These are phyloP conservation scores for Arachis hypogaea DNA, from an alignment of 306 rosid genomes.

Conservation along the genomic window DNA sequence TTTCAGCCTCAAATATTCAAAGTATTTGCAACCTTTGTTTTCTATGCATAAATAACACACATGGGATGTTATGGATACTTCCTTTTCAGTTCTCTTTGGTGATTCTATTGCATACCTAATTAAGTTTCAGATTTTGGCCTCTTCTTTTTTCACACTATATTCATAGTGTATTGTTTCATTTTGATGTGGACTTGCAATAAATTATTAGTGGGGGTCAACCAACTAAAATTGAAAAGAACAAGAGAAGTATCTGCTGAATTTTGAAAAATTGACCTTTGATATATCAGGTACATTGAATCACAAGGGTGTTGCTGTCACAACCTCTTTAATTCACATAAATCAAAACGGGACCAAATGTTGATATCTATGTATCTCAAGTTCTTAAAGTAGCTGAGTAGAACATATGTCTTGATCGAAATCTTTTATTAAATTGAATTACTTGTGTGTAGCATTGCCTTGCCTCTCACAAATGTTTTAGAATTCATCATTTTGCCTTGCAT, in stretches of 20 bases:
- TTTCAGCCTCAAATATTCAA: not conserved
- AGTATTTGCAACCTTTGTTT: not conserved
- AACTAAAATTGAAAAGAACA: not conserved
- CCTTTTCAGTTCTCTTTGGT: not conserved
- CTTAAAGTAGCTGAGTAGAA: not conserved
- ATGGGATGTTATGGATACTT: not conserved
- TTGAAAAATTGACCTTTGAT: not conserved
- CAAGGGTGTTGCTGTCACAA: not conserved
- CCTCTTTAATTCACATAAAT: not conserved
- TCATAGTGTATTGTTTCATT: too few relatives aligned
- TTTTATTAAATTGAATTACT: too few relatives aligned
- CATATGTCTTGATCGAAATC: too few relatives aligned
- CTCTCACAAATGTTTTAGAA: too few relatives aligned
- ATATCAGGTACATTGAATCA: slow-evolving; percentile 23
- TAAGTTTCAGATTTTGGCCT: not conserved
- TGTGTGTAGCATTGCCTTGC: too few relatives aligned
- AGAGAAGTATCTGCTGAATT: not conserved
- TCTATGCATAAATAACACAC: not conserved
- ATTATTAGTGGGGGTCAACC: not conserved
- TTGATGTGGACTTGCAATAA: not conserved
- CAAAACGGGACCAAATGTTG: not conserved
- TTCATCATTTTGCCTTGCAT: too few relatives aligned
- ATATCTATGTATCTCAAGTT: too few relatives aligned
- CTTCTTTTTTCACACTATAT: not conserved
- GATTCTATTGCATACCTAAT: not conserved